Base-by-base conservation (phyloP, 148 eudicot genomes). In the Rhododendron williamsianum region DNA sequence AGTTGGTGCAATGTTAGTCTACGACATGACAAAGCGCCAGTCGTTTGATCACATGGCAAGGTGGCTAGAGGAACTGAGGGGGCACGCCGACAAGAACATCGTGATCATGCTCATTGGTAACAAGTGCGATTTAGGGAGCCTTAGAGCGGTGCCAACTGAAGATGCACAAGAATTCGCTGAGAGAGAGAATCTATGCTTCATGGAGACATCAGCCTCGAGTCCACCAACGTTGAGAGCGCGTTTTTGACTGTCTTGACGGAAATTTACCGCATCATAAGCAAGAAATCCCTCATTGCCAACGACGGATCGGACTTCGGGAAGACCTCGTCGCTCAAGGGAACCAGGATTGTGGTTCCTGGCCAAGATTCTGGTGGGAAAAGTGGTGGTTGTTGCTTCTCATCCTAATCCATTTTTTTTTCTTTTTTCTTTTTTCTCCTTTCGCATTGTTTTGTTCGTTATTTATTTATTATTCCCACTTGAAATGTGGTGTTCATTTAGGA, bases 191-290 rank as follows among this genome's bases (percentile, higher is more conserved):
- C 87, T 92, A 11, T 92, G 78, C 83, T 92, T 92, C 71, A 92
- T 91, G 94, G 94, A 92, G 88, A 92, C 94, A 16, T 92, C 94
- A 0, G 94, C 94, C 92, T 91, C 1, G 91, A 92, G 79, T 76
- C 94, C 84, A 92, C 90, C 72, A 92, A 92, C 60, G 92, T 92
- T 1, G 94, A 92, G 72, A 88, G 84, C 5, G 92, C 94, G 19
- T 92, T 92, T 71, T 45, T 87, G 49, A 88, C 89, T 0, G 85
- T 89, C 43, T 51, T 92, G 41, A 88, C 84, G 9, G 93, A 92
- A 72, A 92, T 92, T 9, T 92, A 92, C 81, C 72, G 85, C 71
- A 88, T 86, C 19, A 49, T 86, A 36, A 85, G 90, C 77, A 92
- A 91, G 90, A 92, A 92, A 76, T 48, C 90, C n/a, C 90, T 92